These are phyloP conservation scores for Coemansia furcata DNA, from an alignment of 192 early-diverging fungal genomes.

Conservation along the genomic window DNA sequence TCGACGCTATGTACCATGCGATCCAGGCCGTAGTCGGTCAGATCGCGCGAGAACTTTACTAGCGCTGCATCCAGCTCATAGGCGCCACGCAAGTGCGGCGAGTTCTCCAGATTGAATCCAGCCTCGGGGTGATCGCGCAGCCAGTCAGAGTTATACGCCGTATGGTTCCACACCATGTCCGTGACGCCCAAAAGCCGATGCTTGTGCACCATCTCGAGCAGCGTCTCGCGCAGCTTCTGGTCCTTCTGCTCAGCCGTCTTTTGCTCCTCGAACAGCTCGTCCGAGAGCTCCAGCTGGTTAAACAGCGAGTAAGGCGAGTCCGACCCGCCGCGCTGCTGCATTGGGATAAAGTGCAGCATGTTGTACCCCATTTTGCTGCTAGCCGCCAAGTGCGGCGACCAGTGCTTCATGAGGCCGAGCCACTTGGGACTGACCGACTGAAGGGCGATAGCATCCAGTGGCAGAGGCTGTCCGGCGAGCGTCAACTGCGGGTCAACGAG, in stretches of 20 bases:
- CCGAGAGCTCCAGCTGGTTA: slow-evolving; percentile 88
- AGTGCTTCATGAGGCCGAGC: slow-evolving; percentile 79
- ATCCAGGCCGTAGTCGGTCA: slow-evolving; percentile 55
- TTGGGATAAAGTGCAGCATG: slow-evolving; percentile 96
- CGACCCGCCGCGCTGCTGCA: slow-evolving; percentile 85
- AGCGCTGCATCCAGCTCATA: slow-evolving; percentile 93
- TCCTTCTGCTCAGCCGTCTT: slow-evolving; percentile 57
- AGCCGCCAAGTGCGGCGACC: slow-evolving; percentile 69
- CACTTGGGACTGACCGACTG: slow-evolving; percentile 96
- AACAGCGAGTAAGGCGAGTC: slow-evolving; percentile 98
- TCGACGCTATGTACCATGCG: slow-evolving; percentile 60
- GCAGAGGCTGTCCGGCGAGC: slow-evolving; percentile 58
- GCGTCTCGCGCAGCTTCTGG: slow-evolving; percentile 58
- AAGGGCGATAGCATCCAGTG: slow-evolving; percentile 86
- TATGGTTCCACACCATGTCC: slow-evolving; percentile 99
- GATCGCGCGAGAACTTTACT: slow-evolving; percentile 61
- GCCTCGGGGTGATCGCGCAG: slow-evolving; percentile 94
- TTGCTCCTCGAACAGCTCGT: slow-evolving; percentile 75
- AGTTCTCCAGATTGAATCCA: slow-evolving; percentile 92
- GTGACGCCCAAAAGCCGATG: slow-evolving; percentile 77
- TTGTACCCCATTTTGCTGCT: slow-evolving; percentile 87
- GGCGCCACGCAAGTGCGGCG: slow-evolving; percentile 89
- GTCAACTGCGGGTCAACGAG: slow-evolving; percentile 85
- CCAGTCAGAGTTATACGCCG: slow-evolving; percentile 90
- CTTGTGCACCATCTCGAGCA: slow-evolving; percentile 59